phyloP scores from a whole-genome alignment of 306 rosid genomes.

The Vigna unguiculata region DNA sequence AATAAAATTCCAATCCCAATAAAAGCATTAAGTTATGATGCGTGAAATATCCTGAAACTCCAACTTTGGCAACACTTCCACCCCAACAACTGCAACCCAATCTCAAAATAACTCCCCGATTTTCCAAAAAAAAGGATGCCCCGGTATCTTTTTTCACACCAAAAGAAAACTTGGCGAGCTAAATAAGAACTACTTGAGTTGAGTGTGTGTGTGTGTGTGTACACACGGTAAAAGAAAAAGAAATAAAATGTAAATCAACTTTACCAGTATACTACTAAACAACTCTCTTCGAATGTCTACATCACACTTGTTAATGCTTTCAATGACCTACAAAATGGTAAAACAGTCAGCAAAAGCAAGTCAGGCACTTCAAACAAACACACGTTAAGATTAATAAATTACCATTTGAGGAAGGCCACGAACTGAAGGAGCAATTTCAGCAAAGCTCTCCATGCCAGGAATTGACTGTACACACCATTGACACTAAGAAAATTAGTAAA shows the following conservation, averaged over 20 bases:
- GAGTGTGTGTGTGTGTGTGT: neutral
- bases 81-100: neutral
- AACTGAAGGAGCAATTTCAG: slow-evolving; percentile 72
- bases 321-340: slow-evolving; percentile 74
- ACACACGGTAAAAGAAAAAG: slow-evolving; percentile 27
- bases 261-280: slow-evolving; percentile 97
- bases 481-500: slow-evolving; percentile 29
- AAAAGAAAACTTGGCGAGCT: slow-evolving; percentile 27
- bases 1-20: slow-evolving; percentile 19
- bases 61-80: neutral
- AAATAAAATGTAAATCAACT: slow-evolving; percentile 24
- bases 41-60: neutral
- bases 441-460: slow-evolving; percentile 90
- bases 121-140: slow-evolving; percentile 17
- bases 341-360: slow-evolving; percentile 39
- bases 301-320: slow-evolving; percentile 94
- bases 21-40: neutral
- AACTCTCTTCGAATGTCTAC: slow-evolving; percentile 98
- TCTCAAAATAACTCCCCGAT: slow-evolving; percentile 14
- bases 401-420: slow-evolving; percentile 99
- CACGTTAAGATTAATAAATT: slow-evolving; percentile 25
- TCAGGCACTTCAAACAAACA: slow-evolving; percentile 9
- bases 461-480: slow-evolving; percentile 65
- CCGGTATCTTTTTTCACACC: neutral
- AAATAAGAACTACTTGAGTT: slow-evolving; percentile 23